phyloP scores from a whole-genome alignment of 345 rosid genomes.

The Arabis hirsuta region DNA sequence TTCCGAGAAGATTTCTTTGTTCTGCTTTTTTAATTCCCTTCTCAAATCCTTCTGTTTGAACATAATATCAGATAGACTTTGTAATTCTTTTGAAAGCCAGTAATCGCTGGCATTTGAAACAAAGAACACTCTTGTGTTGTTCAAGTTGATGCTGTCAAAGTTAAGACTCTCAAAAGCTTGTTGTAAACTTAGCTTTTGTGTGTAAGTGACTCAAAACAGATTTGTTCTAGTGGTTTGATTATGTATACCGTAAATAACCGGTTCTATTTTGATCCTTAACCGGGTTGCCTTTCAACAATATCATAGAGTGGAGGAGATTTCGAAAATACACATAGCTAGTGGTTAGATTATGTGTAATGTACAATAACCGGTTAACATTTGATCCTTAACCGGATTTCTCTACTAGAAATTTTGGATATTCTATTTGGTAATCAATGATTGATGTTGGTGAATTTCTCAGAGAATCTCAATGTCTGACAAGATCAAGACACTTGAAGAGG shows the following conservation, averaged over 20 bases:
- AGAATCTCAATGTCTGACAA: neutral
- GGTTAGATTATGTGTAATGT: no score
- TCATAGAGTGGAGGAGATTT: neutral
- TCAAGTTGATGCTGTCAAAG: conserved; percentile 17
- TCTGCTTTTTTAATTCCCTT: no score
- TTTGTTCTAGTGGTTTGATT: conserved; percentile 17
- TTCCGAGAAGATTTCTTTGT: no score
- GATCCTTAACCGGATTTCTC: no score
- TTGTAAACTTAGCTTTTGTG: neutral
- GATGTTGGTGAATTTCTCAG: neutral
- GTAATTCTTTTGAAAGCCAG: neutral
- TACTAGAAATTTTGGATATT: no score
- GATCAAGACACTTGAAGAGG: no score
- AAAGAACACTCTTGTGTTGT: conserved; percentile 6
- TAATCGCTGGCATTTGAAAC: conserved; percentile 9
- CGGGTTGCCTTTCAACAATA: neutral
- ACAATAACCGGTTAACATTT: no score
- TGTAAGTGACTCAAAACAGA: neutral
- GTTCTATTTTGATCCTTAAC: conserved; percentile 12
- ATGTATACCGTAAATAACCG: conserved; percentile 3
- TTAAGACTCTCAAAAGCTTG: conserved; percentile 17
- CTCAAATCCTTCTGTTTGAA: no score
- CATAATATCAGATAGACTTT: no score
- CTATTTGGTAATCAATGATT: no score
- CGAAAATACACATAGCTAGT: no score